Evolutionary conservation across 306 rosid genomes (phyloP), one percentile per base, ranked within the genome.

Genomic region (Cicer yamashitae): DNA sequence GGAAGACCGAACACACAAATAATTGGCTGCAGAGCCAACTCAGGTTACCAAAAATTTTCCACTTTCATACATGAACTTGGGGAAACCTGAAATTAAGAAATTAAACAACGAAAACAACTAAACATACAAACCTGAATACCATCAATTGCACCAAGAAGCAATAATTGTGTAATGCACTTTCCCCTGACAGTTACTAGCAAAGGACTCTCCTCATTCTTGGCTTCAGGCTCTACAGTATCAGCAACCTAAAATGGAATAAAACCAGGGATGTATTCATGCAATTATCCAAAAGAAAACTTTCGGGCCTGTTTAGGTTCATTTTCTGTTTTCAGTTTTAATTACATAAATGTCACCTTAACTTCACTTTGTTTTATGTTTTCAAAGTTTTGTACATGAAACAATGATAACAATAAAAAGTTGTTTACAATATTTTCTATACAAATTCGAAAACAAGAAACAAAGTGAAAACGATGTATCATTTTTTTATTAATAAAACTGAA

Each of bases 141-240:
- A 74, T 96, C 94, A 51, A 96, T 78, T 70, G 91, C 97, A 61
- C 94, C 92, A 52, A 96, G 92, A 72, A 96, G 98, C 75, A 96
- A 83, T 69, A 89, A 82, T 68, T 96, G 99, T 17, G 99, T 96
- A 44, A 96, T 89, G 88, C 99, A 92, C 83, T 92, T 92, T 57
- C 92, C 97, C 85, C 99, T 82, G 79, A 93, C 87, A 82, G 90
- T 84, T 73, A 81, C 88, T 79, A 96, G 77, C 74, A 96, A 76
- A 72, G 96, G 89, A 82, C 89, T 89, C 87, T 86, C 97, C 79
- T 90, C 92, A 40, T 89, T 86, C 82, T 82, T 89, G 81, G 81
- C 79, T 67, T 88, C 92, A 30, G 83, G 89, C 67, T 92, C 98
- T 46, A 76, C 84, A 25, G 77, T 71, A 74, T 92, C 98, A 71